Base-by-base conservation (phyloP, 148 eudicot species). In the Heliamphora exappendiculata region DNA sequence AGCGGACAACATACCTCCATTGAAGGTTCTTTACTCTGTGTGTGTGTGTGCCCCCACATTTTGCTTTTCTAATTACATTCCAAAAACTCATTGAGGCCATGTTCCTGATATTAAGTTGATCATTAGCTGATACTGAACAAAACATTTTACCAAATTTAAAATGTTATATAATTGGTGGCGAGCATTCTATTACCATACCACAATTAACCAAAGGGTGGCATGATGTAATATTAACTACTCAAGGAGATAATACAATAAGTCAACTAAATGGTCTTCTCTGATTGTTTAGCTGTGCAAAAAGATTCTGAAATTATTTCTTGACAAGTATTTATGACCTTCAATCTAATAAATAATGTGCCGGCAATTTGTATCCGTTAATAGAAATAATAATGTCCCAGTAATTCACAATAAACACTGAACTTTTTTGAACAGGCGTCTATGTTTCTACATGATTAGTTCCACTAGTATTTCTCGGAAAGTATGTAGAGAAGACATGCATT, bases 1-100 rank as follows among this genome's bases (percentile, higher is more conserved):
- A 20, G 89, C 95, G 4, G 97, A 90, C 39, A 86, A 90, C 65
- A 93, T 93, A 36, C 85, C 91, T 34, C 93, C 95, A 14, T 75
- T 89, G 82, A 84, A 88, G 95, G 97, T 92, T 36, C 6, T 20
- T 17, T 17, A 16, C 44, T 60, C 74, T 37, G 19, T 19, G 49
- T 31, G 34, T 71, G 5, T 5, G 17, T 71, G 24, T 59, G 34
- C 28, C 34, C 17, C 41, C 14, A 11, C 14, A 11, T 47, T 17
- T 8, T 41, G 1, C 19, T 0, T 65, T 3, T 31, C 16, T 26
- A 42, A 37, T 45, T 24, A 6, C 20, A 29, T 9, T 6, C 63
- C 55, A 28, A 5, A 9, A 13, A 20, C 41, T 67, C 34, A 7
- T 71, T 58, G 19, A 73, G 44, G 29, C 39, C 17, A 11, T 9